phyloP scores from a whole-genome alignment of 495 filamentous ascomycete species.

The Parathielavia hyrcaniae region DNA sequence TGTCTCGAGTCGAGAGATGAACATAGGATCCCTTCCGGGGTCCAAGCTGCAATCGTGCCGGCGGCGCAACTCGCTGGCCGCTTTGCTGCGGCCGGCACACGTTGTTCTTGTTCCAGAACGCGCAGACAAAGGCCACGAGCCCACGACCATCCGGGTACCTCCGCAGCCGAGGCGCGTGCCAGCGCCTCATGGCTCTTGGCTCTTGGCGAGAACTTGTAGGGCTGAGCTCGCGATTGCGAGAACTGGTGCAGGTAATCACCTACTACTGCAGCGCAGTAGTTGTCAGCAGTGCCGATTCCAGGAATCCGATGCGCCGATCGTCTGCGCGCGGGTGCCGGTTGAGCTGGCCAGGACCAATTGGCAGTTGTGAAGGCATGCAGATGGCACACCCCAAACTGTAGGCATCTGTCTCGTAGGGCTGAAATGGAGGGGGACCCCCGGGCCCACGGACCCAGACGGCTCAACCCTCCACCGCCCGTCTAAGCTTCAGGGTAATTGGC shows the following conservation, averaged over 20 bases:
- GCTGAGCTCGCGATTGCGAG: constrained; percentile 10
- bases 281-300: constrained; percentile 3
- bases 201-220: not conserved
- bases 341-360: constrained; percentile 8
- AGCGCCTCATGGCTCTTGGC: too few species aligned
- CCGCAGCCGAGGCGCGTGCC: not conserved
- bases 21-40: not conserved
- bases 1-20: too few species aligned
- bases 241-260: not conserved
- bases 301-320: constrained; percentile 15
- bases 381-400: constrained; percentile 12
- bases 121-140: too few species aligned
- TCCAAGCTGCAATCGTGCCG: constrained; percentile 5
- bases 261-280: too few species aligned
- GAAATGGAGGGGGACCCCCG: constrained; percentile 18
- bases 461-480: too few species aligned
- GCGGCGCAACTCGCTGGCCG: constrained; percentile 9
- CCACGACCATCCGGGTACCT: too few species aligned
- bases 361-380: not conserved
- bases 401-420: constrained; percentile 26
- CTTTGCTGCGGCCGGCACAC: not conserved
- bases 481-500: too few species aligned
- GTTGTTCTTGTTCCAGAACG: not conserved
- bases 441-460: not conserved
- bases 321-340: constrained; percentile 2